These are phyloP conservation scores for Calonectria ilicicola DNA, from an alignment of 2,329 filamentous ascomycete species.

Conservation along the genomic window DNA sequence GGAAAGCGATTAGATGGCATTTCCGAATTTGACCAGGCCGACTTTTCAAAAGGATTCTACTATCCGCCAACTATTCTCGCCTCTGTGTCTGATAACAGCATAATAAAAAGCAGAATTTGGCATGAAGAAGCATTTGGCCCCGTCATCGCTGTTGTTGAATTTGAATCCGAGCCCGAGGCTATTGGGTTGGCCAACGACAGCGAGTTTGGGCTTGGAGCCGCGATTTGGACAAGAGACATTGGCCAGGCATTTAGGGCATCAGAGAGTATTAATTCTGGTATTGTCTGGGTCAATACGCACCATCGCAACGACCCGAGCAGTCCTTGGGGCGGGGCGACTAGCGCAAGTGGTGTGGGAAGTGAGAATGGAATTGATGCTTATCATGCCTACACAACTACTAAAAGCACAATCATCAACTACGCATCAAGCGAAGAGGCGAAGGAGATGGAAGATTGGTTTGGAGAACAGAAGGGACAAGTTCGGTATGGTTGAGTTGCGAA, in stretches of 20 bases:
- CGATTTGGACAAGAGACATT: constrained; percentile 81
- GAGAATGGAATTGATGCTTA: constrained; percentile 79
- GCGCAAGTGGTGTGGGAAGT: constrained; percentile 74
- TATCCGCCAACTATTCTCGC: constrained; percentile 82
- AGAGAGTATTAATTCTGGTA: constrained; percentile 76
- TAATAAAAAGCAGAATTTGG: constrained; percentile 79
- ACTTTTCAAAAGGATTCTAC: constrained; percentile 75
- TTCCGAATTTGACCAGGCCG: constrained; percentile 62
- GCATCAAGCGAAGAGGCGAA: constrained; percentile 65
- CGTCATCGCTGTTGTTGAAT: constrained; percentile 80
- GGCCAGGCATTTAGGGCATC: constrained; percentile 81
- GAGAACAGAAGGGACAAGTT: constrained; percentile 66
- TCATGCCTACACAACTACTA: constrained; percentile 68
- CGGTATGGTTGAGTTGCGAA: constrained; percentile 43
- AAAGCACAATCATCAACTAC: constrained; percentile 79
- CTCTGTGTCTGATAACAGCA: constrained; percentile 63
- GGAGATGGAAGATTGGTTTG: constrained; percentile 75
- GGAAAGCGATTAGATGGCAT: constrained; percentile 60
- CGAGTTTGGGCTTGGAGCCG: constrained; percentile 82
- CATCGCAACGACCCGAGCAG: constrained; percentile 80
- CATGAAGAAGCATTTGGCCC: constrained; percentile 87
- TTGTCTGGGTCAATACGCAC: constrained; percentile 70
- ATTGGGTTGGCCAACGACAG: constrained; percentile 79
- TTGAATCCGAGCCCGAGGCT: constrained; percentile 79
- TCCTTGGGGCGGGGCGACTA: constrained; percentile 75